A percentile compares a stretch with the other conserved stretches of the same genome.
Conservation (phyloP, 371 early-diverging fungal genomes). For the Syncephalis plumigaleata region DNA sequence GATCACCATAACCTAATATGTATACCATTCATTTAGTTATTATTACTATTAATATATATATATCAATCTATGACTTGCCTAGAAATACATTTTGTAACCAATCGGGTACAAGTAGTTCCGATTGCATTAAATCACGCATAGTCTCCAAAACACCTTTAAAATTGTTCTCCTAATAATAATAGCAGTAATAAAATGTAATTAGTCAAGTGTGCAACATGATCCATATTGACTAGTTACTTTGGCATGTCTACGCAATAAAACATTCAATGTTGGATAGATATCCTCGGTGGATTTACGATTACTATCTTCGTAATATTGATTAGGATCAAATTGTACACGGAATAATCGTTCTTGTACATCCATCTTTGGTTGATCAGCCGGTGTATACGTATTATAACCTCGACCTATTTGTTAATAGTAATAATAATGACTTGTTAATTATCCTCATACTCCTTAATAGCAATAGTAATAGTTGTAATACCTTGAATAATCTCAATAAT, state of each 20-base stretch:
- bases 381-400: slow-evolving; percentile 22
- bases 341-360: slow-evolving; percentile 39
- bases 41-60: too few relatives aligned
- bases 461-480: too few relatives aligned
- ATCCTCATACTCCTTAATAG: slow-evolving; percentile 18
- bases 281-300: slow-evolving; percentile 18
- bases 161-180: slow-evolving; percentile 49
- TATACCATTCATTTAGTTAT: too few relatives aligned
- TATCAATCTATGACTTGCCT: background rate
- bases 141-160: slow-evolving; percentile 82
- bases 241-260: slow-evolving; percentile 71
- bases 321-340: slow-evolving; percentile 67
- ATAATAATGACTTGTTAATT: too few relatives aligned
- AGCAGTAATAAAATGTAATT: background rate
- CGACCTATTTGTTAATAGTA: slow-evolving; percentile 32
- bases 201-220: background rate
- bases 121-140: slow-evolving; percentile 70
- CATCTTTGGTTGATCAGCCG: slow-evolving; percentile 17
- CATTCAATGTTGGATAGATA: slow-evolving; percentile 66
- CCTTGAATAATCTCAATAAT: slow-evolving; percentile 49
- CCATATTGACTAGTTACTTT: slow-evolving; percentile 10
- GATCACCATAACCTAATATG: slow-evolving; percentile 93
- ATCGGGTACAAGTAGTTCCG: slow-evolving; percentile 54
- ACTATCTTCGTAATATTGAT: slow-evolving; percentile 56
- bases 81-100: slow-evolving; percentile 81